Base-by-base conservation (phyloP, 1,284 basidiomycete species). In the Leucoagaricus sp. region DNA sequence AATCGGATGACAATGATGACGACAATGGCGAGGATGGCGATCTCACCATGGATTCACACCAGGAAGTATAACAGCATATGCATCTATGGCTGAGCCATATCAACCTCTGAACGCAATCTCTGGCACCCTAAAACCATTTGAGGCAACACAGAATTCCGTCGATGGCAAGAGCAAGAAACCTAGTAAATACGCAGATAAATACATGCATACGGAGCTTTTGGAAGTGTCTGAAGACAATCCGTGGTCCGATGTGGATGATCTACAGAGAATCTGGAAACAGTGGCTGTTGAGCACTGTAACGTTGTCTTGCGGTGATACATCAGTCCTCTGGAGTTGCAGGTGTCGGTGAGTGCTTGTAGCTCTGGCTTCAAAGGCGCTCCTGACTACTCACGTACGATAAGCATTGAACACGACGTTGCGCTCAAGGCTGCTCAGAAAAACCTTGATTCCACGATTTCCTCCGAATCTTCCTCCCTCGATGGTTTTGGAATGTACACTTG, bases 201-300 rank as follows among this genome's bases (percentile, higher is more conserved):
- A 87, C 77, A 92, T 92, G 89, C 92, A 91, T 66, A 90, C 90
- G 4, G 89, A 92, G 66, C 74, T 91, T 15, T 72, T 92, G 52
- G 90, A 92, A 70, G 87, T 92, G 86, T 71, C 70, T 36, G 75
- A 79, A 26, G 76, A 77, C 28, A 73, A 75, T 48, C 60, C 72
- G 31, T 81, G 79, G 80, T 63, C 67, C 21, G 68, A 70, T 28
- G 66, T 66, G 1, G 59, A 64, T 34, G 79, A 41, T 4, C 47
- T 47, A 29, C 49, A 9, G 58, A 64, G 17, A 55, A 92, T 69
- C 70, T 93, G 25, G 78, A 80, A 59, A 72, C 63, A 15, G 75
- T 79, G 0, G 77, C 75, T 10, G 77, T 92, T 3, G 83, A 84
- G 2, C 90, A n/a, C 90, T 26, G 82, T 92, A 93, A 66, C 77